Evolutionary conservation across 2,329 filamentous ascomycete genomes (phyloP).

Genomic region (Epichloe amarillans): DNA sequence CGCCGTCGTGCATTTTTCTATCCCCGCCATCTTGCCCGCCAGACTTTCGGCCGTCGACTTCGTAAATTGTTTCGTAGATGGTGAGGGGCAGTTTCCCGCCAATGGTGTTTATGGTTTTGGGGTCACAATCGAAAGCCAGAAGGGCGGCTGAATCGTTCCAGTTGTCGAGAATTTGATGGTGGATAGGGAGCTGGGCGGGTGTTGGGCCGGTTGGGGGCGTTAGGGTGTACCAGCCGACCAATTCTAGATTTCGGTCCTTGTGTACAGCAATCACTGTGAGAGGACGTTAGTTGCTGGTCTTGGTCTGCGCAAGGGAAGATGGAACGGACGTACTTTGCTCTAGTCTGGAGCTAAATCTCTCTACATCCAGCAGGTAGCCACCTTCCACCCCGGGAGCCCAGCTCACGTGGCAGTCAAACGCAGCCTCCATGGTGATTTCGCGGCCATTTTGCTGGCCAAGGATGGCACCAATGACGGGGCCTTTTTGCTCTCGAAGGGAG

Average conservation of each 20-base stretch:
- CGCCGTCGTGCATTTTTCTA: constrained; percentile 58
- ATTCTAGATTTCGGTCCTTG: constrained; percentile 66
- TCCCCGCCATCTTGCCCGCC: constrained; percentile 42
- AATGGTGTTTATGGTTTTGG: constrained; percentile 38
- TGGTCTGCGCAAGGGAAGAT: not conserved
- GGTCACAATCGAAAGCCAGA: constrained; percentile 69
- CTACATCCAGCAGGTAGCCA: constrained; percentile 47
- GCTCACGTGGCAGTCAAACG: constrained; percentile 64
- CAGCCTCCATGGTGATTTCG: constrained; percentile 83
- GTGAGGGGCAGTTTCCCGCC: constrained; percentile 79
- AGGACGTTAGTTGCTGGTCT: not conserved
- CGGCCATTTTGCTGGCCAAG: constrained; percentile 84
- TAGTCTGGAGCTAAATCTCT: constrained; percentile 65
- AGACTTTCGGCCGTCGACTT: constrained; percentile 45
- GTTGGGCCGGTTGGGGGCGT: constrained; percentile 60
- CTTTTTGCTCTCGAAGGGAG: constrained; percentile 58
- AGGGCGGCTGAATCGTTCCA: constrained; percentile 82
- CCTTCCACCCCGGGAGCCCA: constrained; percentile 33
- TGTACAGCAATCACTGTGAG: constrained; percentile 74
- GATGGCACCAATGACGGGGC: constrained; percentile 75
- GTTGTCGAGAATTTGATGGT: constrained; percentile 59
- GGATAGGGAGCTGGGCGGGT: constrained; percentile 55
- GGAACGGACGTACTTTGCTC: constrained; percentile 59
- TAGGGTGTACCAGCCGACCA: constrained; percentile 88
- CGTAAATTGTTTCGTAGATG: constrained; percentile 75